Conservation (phyloP, 2,329 filamentous ascomycete genomes). For the Catunica adiposa region DNA sequence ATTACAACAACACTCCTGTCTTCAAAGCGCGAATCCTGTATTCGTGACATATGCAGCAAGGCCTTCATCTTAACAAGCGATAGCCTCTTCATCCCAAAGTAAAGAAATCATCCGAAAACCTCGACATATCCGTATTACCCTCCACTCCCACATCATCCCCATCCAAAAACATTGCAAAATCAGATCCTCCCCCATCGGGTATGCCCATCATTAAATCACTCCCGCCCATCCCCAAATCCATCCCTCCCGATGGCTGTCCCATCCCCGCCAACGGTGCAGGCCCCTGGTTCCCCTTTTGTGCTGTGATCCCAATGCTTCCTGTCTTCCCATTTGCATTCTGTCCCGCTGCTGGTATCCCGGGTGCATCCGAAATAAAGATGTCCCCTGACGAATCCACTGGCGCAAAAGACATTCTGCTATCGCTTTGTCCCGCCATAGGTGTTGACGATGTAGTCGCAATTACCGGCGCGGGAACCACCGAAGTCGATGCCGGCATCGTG, state of each 20-base stretch:
- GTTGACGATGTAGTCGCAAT: neutral
- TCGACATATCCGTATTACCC: conserved; percentile 9
- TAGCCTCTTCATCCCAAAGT: neutral
- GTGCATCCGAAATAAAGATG: conserved; percentile 9
- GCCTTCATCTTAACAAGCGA: no score
- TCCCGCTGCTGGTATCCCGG: neutral
- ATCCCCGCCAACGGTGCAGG: neutral
- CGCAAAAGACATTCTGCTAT: conserved; percentile 6
- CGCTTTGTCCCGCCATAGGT: neutral
- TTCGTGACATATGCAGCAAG: no score
- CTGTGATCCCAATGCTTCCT: conserved; percentile 2
- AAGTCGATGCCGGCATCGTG: neutral
- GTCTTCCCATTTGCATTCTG: no score
- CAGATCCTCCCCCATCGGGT: neutral
- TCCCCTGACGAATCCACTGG: conserved; percentile 9
- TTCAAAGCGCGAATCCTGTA: no score
- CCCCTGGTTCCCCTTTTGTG: conserved; percentile 16
- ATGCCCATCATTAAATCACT: conserved; percentile 6
- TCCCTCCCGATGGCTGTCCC: conserved; percentile 5
- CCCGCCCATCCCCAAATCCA: neutral
- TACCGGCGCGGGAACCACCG: neutral
- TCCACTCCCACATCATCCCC: conserved; percentile 7
- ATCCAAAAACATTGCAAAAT: conserved; percentile 12
- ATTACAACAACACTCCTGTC: no score
- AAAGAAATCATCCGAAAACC: conserved; percentile 13